These are phyloP conservation scores for Bolboschoenoplectus hybrid DNA, from an alignment of 202 grass and related monocot species.

Conservation along the genomic window DNA sequence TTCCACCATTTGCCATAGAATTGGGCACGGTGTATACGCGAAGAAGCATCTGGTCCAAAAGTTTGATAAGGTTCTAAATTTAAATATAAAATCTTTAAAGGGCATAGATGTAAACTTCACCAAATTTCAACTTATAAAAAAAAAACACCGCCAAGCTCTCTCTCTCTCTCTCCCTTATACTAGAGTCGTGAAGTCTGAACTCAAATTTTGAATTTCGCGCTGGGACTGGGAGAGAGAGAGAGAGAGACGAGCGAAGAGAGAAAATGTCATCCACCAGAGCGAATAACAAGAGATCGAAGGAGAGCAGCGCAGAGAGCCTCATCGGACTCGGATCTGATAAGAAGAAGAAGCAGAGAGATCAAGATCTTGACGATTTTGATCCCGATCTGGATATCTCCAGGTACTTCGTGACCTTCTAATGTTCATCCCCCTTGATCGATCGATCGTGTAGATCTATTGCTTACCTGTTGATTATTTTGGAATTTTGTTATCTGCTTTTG, in stretches of 20 bases:
- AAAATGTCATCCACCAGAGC: conserved; percentile 33
- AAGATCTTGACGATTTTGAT: conserved; percentile 39
- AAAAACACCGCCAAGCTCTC: neutral
- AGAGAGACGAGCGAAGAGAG: neutral
- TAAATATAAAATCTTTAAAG: neutral
- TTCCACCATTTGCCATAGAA: no score
- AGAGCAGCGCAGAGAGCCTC: conserved; percentile 27
- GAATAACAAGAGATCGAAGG: conserved; percentile 37
- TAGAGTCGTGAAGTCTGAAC: neutral
- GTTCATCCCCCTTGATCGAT: neutral
- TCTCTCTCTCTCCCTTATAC: neutral
- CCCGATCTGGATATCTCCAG: conserved; percentile 54
- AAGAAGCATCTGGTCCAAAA: neutral
- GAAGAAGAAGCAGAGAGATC: conserved; percentile 30
- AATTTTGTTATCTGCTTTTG: neutral
- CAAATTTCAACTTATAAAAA: conserved; percentile 8
- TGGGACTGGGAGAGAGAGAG: neutral
- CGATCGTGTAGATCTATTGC: neutral
- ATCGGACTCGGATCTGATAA: conserved; percentile 35
- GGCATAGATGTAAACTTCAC: neutral
- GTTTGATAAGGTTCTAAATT: neutral
- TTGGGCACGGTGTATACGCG: no score
- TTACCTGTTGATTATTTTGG: conserved; percentile 9
- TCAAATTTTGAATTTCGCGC: conserved; percentile 33
- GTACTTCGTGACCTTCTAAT: neutral